These are phyloP conservation scores for Cryphonectria parasitica DNA, from an alignment of 2,329 filamentous ascomycete species.

Conservation along the genomic window DNA sequence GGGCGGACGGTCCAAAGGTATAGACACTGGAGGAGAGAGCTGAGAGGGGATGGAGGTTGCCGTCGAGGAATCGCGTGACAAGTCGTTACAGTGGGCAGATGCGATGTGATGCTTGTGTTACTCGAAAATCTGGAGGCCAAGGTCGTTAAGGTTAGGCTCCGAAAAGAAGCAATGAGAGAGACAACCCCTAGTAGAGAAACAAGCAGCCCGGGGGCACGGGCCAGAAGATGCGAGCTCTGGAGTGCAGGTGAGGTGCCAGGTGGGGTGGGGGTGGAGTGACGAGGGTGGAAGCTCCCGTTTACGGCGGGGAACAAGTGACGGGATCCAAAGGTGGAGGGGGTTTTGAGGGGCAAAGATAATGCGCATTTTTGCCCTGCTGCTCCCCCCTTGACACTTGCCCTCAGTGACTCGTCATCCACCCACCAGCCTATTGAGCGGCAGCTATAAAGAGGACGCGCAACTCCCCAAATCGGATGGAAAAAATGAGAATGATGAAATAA, in stretches of 20 bases:
- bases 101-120: neutral
- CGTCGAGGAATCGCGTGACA: slow-evolving; percentile 16
- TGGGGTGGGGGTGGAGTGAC: slow-evolving; percentile 5
- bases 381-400: neutral
- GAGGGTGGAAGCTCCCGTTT: slow-evolving; percentile 11
- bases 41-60: slow-evolving; percentile 9
- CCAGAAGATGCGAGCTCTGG: neutral
- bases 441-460: neutral
- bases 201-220: neutral
- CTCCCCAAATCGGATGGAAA: neutral
- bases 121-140: neutral
- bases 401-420: slow-evolving; percentile 2
- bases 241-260: neutral
- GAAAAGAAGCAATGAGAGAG: neutral
- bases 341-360: slow-evolving; percentile 6
- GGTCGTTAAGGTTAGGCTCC: neutral
- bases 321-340: slow-evolving; percentile 4
- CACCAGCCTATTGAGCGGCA: neutral
- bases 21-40: slow-evolving; percentile 3
- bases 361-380: neutral
- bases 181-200: neutral
- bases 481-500: neutral
- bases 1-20: neutral
- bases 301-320: neutral
- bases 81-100: slow-evolving; percentile 8